Evolutionary conservation across 2,329 filamentous ascomycete genomes (phyloP).

Genomic region (Endothia cerciana): DNA sequence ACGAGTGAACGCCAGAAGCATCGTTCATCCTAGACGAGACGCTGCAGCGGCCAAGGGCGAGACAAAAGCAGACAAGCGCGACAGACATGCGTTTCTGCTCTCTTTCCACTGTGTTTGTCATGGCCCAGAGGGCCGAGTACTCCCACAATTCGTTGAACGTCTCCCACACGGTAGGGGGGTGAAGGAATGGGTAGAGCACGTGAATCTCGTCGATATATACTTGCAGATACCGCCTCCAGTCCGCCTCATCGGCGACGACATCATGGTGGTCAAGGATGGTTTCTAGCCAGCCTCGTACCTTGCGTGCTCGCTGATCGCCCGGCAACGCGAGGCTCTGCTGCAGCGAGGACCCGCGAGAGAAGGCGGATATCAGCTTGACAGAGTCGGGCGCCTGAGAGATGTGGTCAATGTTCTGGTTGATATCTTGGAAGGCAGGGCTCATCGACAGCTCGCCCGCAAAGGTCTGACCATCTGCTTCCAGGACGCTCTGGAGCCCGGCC

Average conservation of each 20-base stretch:
- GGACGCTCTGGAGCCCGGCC: constrained; percentile 14
- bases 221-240: constrained; percentile 25
- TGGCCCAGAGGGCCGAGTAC: constrained; percentile 22
- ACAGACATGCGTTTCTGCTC: constrained; percentile 25
- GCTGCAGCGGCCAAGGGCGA: constrained; percentile 26
- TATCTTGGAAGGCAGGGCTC: constrained; percentile 13
- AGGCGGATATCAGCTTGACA: not conserved
- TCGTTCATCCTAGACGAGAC: constrained; percentile 25
- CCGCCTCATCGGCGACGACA: constrained; percentile 21
- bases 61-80: constrained; percentile 24
- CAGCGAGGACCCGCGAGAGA: constrained; percentile 5
- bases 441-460: constrained; percentile 27
- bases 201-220: constrained; percentile 27
- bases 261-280: constrained; percentile 18
- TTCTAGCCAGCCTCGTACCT: constrained; percentile 24
- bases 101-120: constrained; percentile 18
- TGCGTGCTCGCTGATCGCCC: constrained; percentile 4
- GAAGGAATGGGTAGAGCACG: constrained; percentile 23
- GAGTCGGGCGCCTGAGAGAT: not conserved
- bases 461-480: constrained; percentile 26
- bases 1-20: constrained; percentile 22
- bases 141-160: constrained; percentile 27
- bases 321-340: not conserved
- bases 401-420: constrained; percentile 10
- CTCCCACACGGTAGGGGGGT: constrained; percentile 24